Conservation (phyloP, 1,284 basidiomycete genomes). For the Ceratobasidium sp. region DNA sequence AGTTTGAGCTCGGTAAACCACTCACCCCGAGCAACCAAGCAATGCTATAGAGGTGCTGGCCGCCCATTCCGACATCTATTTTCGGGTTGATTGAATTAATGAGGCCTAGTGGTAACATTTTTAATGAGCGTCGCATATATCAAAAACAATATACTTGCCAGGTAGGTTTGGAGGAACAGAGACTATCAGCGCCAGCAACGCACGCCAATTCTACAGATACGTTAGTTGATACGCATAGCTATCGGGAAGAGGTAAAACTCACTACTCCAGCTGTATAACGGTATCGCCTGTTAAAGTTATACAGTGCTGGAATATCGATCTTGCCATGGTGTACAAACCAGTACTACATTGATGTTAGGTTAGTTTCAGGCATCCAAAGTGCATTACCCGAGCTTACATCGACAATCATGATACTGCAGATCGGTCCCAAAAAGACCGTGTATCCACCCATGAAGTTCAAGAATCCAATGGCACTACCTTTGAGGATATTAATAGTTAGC, state of each 20-base stretch:
- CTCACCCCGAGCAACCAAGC: slow-evolving; percentile 79
- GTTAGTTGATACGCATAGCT: slow-evolving; percentile 1
- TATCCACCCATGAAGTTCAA: slow-evolving; percentile 53
- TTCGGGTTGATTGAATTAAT: slow-evolving; percentile 73
- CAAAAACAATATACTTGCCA: slow-evolving; percentile 52
- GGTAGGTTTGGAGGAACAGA: slow-evolving; percentile 77
- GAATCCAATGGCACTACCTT: slow-evolving; percentile 43
- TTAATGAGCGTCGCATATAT: neutral
- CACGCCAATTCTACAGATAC: slow-evolving; percentile 76
- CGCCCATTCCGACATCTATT: slow-evolving; percentile 65
- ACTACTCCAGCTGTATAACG: slow-evolving; percentile 53
- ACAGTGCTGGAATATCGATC: slow-evolving; percentile 53
- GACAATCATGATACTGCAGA: slow-evolving; percentile 53
- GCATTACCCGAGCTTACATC: slow-evolving; percentile 46
- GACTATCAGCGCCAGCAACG: slow-evolving; percentile 71
- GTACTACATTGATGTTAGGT: slow-evolving; percentile 31
- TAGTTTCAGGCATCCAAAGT: neutral
- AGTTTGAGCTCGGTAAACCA: slow-evolving; percentile 41
- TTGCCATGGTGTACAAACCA: slow-evolving; percentile 51
- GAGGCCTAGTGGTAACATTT: slow-evolving; percentile 58
- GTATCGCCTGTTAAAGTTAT: slow-evolving; percentile 53
- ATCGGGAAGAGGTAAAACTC: slow-evolving; percentile 13
- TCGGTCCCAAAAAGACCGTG: slow-evolving; percentile 54
- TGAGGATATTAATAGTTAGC: slow-evolving; percentile 3
- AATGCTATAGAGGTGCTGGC: slow-evolving; percentile 70